phyloP scores from a whole-genome alignment of 768 basidiomycete genomes.

The Podaxis mareebaensis region DNA sequence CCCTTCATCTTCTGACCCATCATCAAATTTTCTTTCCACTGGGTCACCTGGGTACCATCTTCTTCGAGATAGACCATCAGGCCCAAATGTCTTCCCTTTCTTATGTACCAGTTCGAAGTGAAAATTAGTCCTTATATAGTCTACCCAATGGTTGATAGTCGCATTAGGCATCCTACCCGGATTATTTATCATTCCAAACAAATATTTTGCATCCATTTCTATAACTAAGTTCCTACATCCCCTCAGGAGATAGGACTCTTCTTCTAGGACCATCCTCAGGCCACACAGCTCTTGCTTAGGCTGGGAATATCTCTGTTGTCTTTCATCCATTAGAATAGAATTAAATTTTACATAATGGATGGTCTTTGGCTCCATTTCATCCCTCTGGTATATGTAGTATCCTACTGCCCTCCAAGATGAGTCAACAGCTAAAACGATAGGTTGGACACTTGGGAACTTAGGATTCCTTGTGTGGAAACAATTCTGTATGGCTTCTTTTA shows the following conservation, averaged over 20 bases:
- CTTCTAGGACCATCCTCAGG: constrained; percentile 26
- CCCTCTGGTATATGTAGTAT: constrained; percentile 36
- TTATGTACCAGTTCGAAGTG: constrained; percentile 34
- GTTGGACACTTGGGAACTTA: constrained; percentile 6
- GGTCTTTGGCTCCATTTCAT: constrained; percentile 21
- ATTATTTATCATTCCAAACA: constrained; percentile 34
- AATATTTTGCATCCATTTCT: neutral
- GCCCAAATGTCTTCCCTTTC: constrained; percentile 26
- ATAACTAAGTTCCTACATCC: constrained; percentile 11
- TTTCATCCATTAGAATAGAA: constrained; percentile 37
- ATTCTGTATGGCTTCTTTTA: neutral
- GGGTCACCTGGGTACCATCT: constrained; percentile 21
- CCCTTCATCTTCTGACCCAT: no score
- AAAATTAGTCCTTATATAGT: constrained; percentile 28
- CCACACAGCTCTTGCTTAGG: constrained; percentile 37
- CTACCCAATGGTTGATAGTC: constrained; percentile 38
- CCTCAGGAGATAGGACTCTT: constrained; percentile 21
- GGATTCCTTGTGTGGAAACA: constrained; percentile 4
- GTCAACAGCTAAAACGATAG: constrained; percentile 4
- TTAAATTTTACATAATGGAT: constrained; percentile 33
- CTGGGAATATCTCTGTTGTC: constrained; percentile 36
- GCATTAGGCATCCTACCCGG: constrained; percentile 35
- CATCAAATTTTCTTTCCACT: no score
- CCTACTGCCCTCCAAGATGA: constrained; percentile 31
- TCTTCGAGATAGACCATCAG: constrained; percentile 30